Evolutionary conservation across 306 rosid genomes (phyloP).

Genomic region (Cucumis hystrix): DNA sequence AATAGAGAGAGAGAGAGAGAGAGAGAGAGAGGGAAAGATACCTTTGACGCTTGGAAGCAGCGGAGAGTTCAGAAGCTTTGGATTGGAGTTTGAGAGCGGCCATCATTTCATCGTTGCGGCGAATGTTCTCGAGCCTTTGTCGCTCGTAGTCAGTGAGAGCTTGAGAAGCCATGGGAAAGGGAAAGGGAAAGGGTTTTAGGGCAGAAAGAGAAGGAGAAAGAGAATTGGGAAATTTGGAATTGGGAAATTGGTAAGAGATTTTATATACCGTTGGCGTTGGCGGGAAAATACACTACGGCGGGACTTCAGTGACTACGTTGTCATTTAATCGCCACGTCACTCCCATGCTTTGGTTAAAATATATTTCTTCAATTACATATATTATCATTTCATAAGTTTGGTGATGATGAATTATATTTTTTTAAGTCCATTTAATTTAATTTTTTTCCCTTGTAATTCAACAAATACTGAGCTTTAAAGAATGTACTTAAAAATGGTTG

Average conservation of each 20-base stretch:
- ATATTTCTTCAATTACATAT: neutral
- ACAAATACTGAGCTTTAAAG: too few relatives aligned
- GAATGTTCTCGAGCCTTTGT: slow-evolving; percentile 74
- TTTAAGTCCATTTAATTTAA: neutral
- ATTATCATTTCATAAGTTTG: neutral
- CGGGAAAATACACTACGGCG: slow-evolving; percentile 2
- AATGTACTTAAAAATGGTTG: too few relatives aligned
- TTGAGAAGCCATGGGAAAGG: slow-evolving; percentile 33
- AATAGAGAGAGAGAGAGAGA: neutral
- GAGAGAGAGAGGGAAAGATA: slow-evolving; percentile 2
- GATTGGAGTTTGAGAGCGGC: slow-evolving; percentile 70
- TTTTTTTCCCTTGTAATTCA: too few relatives aligned
- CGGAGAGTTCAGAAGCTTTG: slow-evolving; percentile 45
- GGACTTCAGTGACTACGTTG: neutral
- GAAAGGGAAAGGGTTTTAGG: neutral
- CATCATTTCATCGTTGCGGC: slow-evolving; percentile 73
- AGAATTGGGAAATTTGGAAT: neutral
- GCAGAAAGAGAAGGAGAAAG: neutral
- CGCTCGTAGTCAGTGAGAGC: slow-evolving; percentile 66
- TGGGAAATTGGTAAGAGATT: neutral
- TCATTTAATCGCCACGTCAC: neutral
- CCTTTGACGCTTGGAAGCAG: slow-evolving; percentile 55
- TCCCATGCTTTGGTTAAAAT: neutral
- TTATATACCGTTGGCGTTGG: neutral
- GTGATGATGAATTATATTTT: too few relatives aligned